phyloP scores from a whole-genome alignment of 1,284 basidiomycete species.

The Sanghuangporus baumii region DNA sequence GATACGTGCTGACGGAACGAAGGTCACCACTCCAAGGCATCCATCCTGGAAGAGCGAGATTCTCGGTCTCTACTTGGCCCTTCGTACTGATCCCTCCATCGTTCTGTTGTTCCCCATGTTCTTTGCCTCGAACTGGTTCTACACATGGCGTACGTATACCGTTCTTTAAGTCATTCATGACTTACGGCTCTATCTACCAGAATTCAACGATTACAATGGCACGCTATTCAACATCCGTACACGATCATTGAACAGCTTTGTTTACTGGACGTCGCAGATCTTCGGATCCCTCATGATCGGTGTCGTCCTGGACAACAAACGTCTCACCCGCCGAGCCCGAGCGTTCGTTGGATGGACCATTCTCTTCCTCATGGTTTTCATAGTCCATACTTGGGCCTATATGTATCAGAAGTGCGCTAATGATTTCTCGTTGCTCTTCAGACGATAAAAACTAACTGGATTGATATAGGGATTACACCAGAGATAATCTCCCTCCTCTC shows the following conservation, averaged over 20 bases:
- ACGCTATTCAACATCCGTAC: constrained; percentile 36
- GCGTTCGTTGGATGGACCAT: constrained; percentile 60
- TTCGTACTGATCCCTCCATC: constrained; percentile 32
- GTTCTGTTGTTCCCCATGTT: constrained; percentile 36
- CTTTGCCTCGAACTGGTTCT: constrained; percentile 34
- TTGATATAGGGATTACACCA: constrained; percentile 50
- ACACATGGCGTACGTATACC: constrained; percentile 28
- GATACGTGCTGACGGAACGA: constrained; percentile 32
- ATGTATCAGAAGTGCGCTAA: constrained; percentile 61
- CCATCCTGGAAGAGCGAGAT: constrained; percentile 35
- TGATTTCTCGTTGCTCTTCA: not conserved
- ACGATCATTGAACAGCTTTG: constrained; percentile 33
- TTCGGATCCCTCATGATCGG: constrained; percentile 35
- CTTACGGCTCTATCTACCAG: not conserved
- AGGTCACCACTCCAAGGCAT: constrained; percentile 25
- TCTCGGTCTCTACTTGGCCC: constrained; percentile 29
- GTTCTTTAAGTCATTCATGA: not conserved
- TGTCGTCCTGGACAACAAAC: constrained; percentile 22
- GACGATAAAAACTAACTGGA: not conserved
- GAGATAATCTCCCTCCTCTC: constrained; percentile 30
- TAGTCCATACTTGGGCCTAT: constrained; percentile 63
- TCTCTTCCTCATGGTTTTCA: constrained; percentile 54
- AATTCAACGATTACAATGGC: constrained; percentile 37
- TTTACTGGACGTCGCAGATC: constrained; percentile 37
- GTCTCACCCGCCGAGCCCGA: constrained; percentile 46